phyloP scores from a whole-genome alignment of 2,329 filamentous ascomycete genomes.

The Hypoxylon sp. region DNA sequence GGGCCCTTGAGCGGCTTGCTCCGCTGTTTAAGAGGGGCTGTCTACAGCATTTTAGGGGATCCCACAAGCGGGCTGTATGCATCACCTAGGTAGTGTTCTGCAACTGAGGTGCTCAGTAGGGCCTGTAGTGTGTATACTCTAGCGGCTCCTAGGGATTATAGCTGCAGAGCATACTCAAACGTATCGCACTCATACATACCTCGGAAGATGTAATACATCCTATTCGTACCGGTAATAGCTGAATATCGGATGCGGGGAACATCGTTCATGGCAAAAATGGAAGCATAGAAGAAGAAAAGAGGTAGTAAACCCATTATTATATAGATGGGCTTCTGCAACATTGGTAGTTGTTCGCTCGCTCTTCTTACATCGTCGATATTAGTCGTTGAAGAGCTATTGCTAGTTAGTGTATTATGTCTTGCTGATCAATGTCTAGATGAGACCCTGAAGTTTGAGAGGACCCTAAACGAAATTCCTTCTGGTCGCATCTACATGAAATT shows the following conservation, averaged over 20 bases:
- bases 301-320: constrained; percentile 13
- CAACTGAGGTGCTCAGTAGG: constrained; percentile 38
- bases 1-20: constrained; percentile 26
- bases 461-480: constrained; percentile 14
- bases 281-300: constrained; percentile 4
- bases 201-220: constrained; percentile 14
- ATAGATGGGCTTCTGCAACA: constrained; percentile 11
- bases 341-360: background rate
- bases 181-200: constrained; percentile 22
- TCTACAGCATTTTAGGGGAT: constrained; percentile 22
- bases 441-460: constrained; percentile 17
- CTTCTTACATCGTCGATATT: background rate
- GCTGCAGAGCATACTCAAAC: constrained; percentile 22
- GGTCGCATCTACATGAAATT: constrained; percentile 33
- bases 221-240: constrained; percentile 25
- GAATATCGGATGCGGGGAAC: constrained; percentile 27
- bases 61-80: constrained; percentile 36
- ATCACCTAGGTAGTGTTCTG: constrained; percentile 27
- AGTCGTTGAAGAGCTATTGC: background rate
- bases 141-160: constrained; percentile 32
- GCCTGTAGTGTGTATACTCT: constrained; percentile 31
- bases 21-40: constrained; percentile 13
- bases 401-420: background rate
- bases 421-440: constrained; percentile 17
- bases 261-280: constrained; percentile 14